These are phyloP conservation scores for Aureobasidium sp. DNA, from an alignment of 2,329 filamentous ascomycete genomes.

Conservation along the genomic window DNA sequence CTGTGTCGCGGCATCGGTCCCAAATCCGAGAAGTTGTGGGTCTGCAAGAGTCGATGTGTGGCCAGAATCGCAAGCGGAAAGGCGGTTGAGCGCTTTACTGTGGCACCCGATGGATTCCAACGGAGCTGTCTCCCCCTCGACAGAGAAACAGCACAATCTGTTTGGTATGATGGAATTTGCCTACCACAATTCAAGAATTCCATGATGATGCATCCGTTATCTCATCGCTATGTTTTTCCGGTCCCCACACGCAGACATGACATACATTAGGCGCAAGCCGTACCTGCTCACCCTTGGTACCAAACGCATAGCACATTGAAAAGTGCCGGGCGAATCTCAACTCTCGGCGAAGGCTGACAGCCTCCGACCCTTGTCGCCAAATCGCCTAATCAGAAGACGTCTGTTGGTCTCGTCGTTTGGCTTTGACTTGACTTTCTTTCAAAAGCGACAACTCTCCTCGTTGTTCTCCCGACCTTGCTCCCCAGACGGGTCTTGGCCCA, in stretches of 20 bases:
- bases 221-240: background rate
- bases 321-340: background rate
- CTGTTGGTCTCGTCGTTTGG: background rate
- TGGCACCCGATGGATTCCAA: background rate
- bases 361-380: background rate
- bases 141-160: background rate
- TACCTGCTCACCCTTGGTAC: background rate
- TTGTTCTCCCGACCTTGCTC: background rate
- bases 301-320: background rate
- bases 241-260: background rate
- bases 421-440: background rate
- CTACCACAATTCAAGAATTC: background rate
- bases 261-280: background rate
- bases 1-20: background rate
- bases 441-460: background rate
- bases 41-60: background rate
- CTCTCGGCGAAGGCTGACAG: background rate
- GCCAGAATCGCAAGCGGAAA: background rate
- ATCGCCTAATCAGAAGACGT: background rate
- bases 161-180: background rate
- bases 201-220: background rate
- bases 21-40: background rate
- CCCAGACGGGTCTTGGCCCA: background rate
- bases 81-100: constrained; percentile 3
- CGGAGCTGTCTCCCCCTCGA: constrained; percentile 1